These are phyloP conservation scores for Thraustotheca clavata DNA, from an alignment of 352 stramenopile genomes.

Conservation along the genomic window DNA sequence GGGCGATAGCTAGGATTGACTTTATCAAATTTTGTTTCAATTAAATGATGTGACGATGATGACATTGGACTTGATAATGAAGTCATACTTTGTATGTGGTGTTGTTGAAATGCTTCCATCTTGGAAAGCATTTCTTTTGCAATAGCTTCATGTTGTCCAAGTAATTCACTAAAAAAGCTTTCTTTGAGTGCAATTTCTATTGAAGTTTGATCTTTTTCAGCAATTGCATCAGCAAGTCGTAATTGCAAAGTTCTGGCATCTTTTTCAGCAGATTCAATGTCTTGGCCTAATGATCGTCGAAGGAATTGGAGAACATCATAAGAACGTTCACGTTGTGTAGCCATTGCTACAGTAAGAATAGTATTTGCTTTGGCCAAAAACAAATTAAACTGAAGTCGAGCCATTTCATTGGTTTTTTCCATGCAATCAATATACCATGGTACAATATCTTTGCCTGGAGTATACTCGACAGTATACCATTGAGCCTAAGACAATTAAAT, in stretches of 20 bases:
- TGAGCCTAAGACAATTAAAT: not conserved
- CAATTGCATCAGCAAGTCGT: slow-evolving; percentile 6
- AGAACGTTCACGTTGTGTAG: slow-evolving; percentile 13
- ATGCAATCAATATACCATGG: slow-evolving; percentile 15
- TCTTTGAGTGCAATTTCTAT: slow-evolving; percentile 18
- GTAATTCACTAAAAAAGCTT: slow-evolving; percentile 13
- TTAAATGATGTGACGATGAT: not conserved
- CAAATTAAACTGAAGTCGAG: slow-evolving; percentile 10
- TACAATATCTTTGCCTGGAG: slow-evolving; percentile 1
- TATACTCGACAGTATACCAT: slow-evolving; percentile 18
- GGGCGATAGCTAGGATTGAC: not conserved
- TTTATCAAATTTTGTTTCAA: not conserved
- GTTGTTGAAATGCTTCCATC: not conserved
- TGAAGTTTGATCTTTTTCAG: not conserved
- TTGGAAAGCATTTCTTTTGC: slow-evolving; percentile 1
- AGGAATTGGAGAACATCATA: slow-evolving; percentile 12
- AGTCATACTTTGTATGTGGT: not conserved
- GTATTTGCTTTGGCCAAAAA: slow-evolving; percentile 20
- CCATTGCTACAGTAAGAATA: not conserved
- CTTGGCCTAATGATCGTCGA: not conserved
- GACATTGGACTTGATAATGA: too few species aligned
- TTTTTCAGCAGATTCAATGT: not conserved
- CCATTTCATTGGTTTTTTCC: slow-evolving; percentile 8
- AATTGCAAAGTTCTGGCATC: slow-evolving; percentile 8
- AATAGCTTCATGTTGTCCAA: slow-evolving; percentile 8